phyloP scores from a whole-genome alignment of 805 yeast genomes.

The Saccharomycopsis sp. region DNA sequence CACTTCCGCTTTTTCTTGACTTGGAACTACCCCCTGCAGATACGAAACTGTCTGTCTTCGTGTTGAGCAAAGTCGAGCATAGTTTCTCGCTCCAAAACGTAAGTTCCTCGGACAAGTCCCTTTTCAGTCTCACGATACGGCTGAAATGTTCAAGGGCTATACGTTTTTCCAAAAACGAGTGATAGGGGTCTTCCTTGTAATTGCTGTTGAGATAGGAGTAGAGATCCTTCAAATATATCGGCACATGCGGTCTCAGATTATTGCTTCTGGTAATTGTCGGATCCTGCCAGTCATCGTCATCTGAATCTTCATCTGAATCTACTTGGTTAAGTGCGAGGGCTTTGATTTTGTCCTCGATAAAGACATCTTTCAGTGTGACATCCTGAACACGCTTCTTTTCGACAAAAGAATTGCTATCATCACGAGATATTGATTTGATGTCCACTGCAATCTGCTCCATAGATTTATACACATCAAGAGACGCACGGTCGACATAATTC shows the following conservation, averaged over 20 bases:
- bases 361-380: neutral
- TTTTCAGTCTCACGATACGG: constrained; percentile 11
- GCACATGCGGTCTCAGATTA: constrained; percentile 14
- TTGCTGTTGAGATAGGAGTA: constrained; percentile 10
- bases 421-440: neutral
- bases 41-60: constrained; percentile 11
- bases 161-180: constrained; percentile 10
- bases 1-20: neutral
- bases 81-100: constrained; percentile 16
- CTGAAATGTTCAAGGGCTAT: constrained; percentile 12
- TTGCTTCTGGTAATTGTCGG: constrained; percentile 17
- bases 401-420: neutral
- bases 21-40: neutral
- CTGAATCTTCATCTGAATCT: constrained; percentile 14
- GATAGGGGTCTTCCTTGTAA: constrained; percentile 16
- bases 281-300: constrained; percentile 20
- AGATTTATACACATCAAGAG: neutral
- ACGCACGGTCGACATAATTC: neutral
- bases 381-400: neutral
- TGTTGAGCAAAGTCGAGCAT: constrained; percentile 6
- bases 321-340: neutral
- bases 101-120: constrained; percentile 6
- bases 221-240: constrained; percentile 18
- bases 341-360: neutral
- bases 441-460: neutral